A percentile compares a stretch with the other conserved stretches of the same genome.
These are phyloP conservation scores for Setaria viridis DNA, from an alignment of 202 grass and related monocot species.

Conservation along the genomic window DNA sequence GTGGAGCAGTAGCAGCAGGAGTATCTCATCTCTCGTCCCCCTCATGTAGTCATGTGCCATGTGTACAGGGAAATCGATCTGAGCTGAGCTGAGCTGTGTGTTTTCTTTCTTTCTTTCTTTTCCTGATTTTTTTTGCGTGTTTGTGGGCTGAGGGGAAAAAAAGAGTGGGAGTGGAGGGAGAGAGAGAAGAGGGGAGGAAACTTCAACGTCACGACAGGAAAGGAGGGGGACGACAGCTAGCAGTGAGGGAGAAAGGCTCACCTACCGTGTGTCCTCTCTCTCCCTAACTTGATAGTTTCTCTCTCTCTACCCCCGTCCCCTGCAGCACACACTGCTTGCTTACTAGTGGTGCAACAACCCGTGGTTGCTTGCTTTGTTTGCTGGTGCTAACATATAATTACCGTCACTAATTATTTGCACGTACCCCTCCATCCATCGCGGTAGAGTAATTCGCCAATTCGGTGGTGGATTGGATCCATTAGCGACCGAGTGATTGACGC, in stretches of 20 bases:
- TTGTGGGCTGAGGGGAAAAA: not conserved
- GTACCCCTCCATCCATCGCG: not conserved
- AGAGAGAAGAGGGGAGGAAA: constrained; percentile 42
- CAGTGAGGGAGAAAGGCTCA: constrained; percentile 68
- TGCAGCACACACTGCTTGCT: constrained; percentile 1
- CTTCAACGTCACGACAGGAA: constrained; percentile 84
- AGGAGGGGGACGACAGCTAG: constrained; percentile 70
- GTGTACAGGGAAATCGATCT: constrained; percentile 18
- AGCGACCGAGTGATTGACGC: not conserved
- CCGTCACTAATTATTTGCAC: constrained; percentile 23
- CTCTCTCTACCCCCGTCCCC: constrained; percentile 16
- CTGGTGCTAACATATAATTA: constrained; percentile 24
- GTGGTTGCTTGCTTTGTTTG: constrained; percentile 14
- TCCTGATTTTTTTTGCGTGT: not conserved
- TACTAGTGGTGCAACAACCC: not conserved
- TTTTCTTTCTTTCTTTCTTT: too few relatives aligned
- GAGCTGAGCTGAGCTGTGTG: not conserved
- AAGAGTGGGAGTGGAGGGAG: not conserved
- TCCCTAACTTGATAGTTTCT: not conserved
- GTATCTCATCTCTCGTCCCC: not conserved
- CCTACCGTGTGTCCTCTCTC: constrained; percentile 62
- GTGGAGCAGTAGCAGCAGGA: not conserved
- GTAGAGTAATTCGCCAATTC: not conserved
- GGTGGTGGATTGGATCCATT: not conserved
- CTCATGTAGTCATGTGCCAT: constrained; percentile 26